phyloP scores from a whole-genome alignment of 139 green algal genomes.

The Zygnema circumcarinatum region DNA sequence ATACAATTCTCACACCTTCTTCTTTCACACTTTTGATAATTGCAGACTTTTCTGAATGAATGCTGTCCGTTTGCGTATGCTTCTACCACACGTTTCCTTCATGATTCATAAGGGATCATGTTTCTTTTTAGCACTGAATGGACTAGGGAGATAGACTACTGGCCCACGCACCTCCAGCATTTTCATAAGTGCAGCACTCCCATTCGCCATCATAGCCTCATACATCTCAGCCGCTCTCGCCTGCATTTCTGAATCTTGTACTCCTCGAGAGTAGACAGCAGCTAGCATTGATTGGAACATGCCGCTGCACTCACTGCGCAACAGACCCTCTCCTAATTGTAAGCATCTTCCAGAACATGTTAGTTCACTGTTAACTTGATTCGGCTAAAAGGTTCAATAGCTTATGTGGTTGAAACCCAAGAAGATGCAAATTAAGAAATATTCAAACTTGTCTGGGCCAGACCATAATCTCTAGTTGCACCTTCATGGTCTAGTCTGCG shows the following conservation, averaged over 20 bases:
- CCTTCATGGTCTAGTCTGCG: too few relatives aligned
- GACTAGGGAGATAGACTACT: too few relatives aligned
- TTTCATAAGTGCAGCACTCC: neutral
- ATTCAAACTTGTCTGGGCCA: too few relatives aligned
- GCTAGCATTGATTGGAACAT: neutral
- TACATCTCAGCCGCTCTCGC: neutral
- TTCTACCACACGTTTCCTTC: neutral
- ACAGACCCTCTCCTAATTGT: too few relatives aligned
- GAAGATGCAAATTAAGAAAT: too few relatives aligned
- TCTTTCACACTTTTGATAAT: neutral
- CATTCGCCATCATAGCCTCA: neutral
- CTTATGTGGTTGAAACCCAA: too few relatives aligned
- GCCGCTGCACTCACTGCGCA: too few relatives aligned
- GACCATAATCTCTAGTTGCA: too few relatives aligned
- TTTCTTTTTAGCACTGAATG: neutral
- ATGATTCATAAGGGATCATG: neutral
- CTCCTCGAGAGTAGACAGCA: neutral
- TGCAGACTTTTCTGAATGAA: neutral
- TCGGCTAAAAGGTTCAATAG: too few relatives aligned
- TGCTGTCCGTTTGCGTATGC: neutral
- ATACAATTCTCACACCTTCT: too few relatives aligned
- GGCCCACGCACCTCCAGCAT: neutral
- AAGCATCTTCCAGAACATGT: too few relatives aligned
- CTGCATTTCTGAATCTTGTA: neutral
- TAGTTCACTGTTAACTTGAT: too few relatives aligned